Conservation (phyloP, 495 filamentous ascomycete species). For the Parmelia sp. region DNA sequence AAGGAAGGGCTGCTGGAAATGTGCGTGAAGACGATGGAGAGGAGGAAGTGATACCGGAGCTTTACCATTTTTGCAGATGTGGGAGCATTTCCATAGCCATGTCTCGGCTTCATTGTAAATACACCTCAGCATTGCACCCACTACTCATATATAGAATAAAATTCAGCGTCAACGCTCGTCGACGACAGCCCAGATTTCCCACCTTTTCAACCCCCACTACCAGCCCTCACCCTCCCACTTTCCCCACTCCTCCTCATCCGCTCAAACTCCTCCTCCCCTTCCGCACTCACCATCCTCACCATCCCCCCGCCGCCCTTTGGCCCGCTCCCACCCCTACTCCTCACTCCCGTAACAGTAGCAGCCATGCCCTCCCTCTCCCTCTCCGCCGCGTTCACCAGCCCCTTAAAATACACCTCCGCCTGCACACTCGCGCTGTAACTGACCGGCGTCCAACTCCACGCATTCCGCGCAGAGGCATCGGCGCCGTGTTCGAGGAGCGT, state of each 20-base stretch:
- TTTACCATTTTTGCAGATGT: neutral
- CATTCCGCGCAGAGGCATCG: constrained; percentile 56
- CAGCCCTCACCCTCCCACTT: constrained; percentile 26
- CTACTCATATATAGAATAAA: constrained; percentile 17
- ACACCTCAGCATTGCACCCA: constrained; percentile 2
- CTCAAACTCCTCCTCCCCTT: constrained; percentile 17
- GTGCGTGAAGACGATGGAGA: constrained; percentile 83
- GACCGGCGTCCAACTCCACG: constrained; percentile 65
- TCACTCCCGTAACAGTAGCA: constrained; percentile 4
- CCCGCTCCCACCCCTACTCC: constrained; percentile 17
- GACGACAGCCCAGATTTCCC: neutral
- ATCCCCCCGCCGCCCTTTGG: neutral
- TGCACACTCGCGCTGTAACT: constrained; percentile 66
- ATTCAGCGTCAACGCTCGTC: neutral
- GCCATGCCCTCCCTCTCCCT: constrained; percentile 18
- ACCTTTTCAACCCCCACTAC: constrained; percentile 17
- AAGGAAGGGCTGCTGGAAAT: constrained; percentile 87
- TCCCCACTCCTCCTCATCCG: constrained; percentile 9
- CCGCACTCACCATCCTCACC: constrained; percentile 16
- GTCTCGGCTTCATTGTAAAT: constrained; percentile 2
- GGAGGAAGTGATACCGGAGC: constrained; percentile 59
- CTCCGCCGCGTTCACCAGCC: constrained; percentile 41
- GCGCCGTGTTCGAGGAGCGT: constrained; percentile 65
- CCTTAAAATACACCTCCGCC: constrained; percentile 69
- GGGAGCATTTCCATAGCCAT: neutral